phyloP scores from a whole-genome alignment of 192 early-diverging fungal species.

The Entomortierella chlamydospora region DNA sequence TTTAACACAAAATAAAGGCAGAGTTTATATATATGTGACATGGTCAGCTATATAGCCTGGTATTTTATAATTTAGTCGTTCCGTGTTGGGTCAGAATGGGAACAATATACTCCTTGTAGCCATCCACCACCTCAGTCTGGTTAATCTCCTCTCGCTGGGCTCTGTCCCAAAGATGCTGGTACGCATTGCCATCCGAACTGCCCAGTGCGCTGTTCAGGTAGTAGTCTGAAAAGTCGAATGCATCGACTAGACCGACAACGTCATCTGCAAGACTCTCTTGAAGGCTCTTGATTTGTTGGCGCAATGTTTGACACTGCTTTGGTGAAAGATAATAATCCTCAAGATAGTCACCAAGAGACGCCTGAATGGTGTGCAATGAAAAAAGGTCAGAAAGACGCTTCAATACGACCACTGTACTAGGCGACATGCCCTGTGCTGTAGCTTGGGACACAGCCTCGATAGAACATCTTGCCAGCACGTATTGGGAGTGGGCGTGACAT shows the following conservation, averaged over 20 bases:
- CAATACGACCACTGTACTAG: constrained; percentile 40
- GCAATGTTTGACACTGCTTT: constrained; percentile 58
- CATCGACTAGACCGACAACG: constrained; percentile 79
- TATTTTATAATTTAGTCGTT: constrained; percentile 26
- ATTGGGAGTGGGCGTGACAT: constrained; percentile 81
- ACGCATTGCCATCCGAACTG: constrained; percentile 73
- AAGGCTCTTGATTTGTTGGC: constrained; percentile 57
- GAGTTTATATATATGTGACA: no score
- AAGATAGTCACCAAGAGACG: constrained; percentile 59
- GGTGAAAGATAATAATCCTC: constrained; percentile 57
- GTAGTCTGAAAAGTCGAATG: constrained; percentile 76
- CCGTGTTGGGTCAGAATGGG: constrained; percentile 48
- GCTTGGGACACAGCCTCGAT: constrained; percentile 56
- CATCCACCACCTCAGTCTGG: constrained; percentile 59
- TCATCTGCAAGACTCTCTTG: constrained; percentile 70
- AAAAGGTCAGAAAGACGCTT: constrained; percentile 41
- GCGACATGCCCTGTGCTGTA: constrained; percentile 15
- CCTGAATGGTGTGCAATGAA: constrained; percentile 62
- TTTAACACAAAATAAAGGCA: no score
- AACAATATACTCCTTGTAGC: constrained; percentile 58
- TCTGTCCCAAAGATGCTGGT: constrained; percentile 73
- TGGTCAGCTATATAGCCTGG: background rate
- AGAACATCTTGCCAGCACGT: constrained; percentile 73
- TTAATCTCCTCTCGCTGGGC: constrained; percentile 77
- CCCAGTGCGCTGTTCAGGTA: constrained; percentile 78